Conservation (phyloP, 2,329 filamentous ascomycete species). For the Hortaea sp. region DNA sequence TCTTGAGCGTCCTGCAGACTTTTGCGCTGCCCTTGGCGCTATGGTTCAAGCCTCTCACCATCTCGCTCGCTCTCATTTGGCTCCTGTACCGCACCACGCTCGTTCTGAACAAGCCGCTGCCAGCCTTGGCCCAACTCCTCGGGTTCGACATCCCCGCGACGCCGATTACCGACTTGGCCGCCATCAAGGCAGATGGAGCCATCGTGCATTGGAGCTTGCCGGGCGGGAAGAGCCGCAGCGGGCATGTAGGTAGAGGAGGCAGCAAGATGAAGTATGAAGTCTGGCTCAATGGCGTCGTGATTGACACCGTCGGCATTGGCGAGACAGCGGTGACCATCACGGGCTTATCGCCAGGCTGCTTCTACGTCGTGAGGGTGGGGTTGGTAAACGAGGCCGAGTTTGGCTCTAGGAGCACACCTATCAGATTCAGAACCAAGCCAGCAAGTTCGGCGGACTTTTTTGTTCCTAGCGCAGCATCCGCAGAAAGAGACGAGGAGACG, state of each 20-base stretch:
- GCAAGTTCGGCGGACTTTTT: slow-evolving; percentile 35
- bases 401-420: slow-evolving; percentile 74
- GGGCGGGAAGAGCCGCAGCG: slow-evolving; percentile 40
- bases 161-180: slow-evolving; percentile 81
- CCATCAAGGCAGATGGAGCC: slow-evolving; percentile 77
- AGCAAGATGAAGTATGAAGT: slow-evolving; percentile 81
- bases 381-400: slow-evolving; percentile 88
- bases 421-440: slow-evolving; percentile 65
- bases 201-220: slow-evolving; percentile 76
- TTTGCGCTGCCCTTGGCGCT: not conserved
- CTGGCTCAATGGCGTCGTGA: slow-evolving; percentile 72
- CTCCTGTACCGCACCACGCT: slow-evolving; percentile 76
- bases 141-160: slow-evolving; percentile 83
- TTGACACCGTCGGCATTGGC: slow-evolving; percentile 71
- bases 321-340: slow-evolving; percentile 88
- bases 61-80: slow-evolving; percentile 6
- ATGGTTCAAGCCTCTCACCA: slow-evolving; percentile 11
- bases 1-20: not conserved
- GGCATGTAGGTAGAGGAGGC: slow-evolving; percentile 12
- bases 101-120: slow-evolving; percentile 81
- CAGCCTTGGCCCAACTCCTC: slow-evolving; percentile 80
- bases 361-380: slow-evolving; percentile 88
- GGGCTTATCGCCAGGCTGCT: slow-evolving; percentile 73
- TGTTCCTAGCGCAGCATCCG: slow-evolving; percentile 15
- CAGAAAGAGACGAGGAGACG: slow-evolving; percentile 14